These are phyloP conservation scores for Sugiyamaella castrensis DNA, from an alignment of 1,139 yeast species.

Conservation along the genomic window DNA sequence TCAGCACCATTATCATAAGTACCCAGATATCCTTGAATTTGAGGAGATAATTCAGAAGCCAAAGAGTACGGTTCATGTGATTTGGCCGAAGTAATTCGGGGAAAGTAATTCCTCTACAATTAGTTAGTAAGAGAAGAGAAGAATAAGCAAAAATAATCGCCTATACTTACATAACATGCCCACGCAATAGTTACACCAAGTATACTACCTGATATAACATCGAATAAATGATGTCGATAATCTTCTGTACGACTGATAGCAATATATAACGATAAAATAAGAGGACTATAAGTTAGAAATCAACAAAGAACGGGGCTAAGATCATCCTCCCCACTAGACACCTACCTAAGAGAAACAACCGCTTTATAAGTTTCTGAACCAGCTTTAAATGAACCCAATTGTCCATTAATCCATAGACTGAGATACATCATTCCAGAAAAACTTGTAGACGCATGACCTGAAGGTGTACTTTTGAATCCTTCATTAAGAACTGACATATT, in stretches of 20 bases:
- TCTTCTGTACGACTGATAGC: constrained; percentile 67
- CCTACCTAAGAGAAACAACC: constrained; percentile 28
- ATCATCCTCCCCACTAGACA: no score
- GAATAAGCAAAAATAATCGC: no score
- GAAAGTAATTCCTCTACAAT: constrained; percentile 24
- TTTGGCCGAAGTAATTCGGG: constrained; percentile 21
- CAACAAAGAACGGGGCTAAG: no score
- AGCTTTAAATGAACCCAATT: constrained; percentile 43
- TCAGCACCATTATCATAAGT: constrained; percentile 9
- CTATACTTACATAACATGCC: constrained; percentile 41
- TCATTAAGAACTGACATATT: constrained; percentile 46
- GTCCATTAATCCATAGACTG: constrained; percentile 62
- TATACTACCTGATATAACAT: constrained; percentile 56
- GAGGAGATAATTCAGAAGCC: constrained; percentile 2
- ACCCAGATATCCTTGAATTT: constrained; percentile 8
- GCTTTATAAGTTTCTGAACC: constrained; percentile 35
- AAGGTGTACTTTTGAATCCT: constrained; percentile 77
- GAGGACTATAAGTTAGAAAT: constrained; percentile 22
- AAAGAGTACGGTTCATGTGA: constrained; percentile 23
- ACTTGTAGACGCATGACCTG: constrained; percentile 73
- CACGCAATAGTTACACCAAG: constrained; percentile 52
- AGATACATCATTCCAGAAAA: constrained; percentile 65
- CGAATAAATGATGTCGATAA: constrained; percentile 73
- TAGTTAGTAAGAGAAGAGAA: no score
- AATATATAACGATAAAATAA: constrained; percentile 36